Evolutionary conservation across 1,139 yeast genomes (phyloP), one percentile per base, ranked within the genome.

Genomic region (Candida frijolesensis): DNA sequence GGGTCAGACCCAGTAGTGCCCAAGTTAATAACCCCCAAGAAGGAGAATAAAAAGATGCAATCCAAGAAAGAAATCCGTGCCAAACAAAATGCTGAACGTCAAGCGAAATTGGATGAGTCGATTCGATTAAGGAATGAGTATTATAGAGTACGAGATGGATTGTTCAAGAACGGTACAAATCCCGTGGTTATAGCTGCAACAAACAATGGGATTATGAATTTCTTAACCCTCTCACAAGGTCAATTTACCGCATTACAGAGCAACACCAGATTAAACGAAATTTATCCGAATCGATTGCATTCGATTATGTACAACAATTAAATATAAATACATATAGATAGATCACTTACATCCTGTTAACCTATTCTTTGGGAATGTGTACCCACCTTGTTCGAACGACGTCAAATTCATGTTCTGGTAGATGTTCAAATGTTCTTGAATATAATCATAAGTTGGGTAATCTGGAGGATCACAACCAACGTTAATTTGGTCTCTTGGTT

Each of bases 381-480:
- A 89, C 0, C 94, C 94, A 2, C 91, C 88, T 37, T 63, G 73
- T 42, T 68, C 74, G 89, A 91, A 89, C 30, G 72, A 60, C 0
- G 96, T 89, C 49, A 79, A 58, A 66, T 89, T 89, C n/a, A 73
- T 62, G 64, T 89, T 80, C 30, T 61, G 49, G 65, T 89, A 89
- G 16, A 90, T 89, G 52, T 78, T 75, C 52, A 69, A 60, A 64
- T 89, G 96, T 16, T 67, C 62, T 52, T 81, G 70, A 60, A 89
- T 89, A 68, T 89, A 89, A 57, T 87, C 85, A 46, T 72, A 70
- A 0, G 96, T 89, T 41, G 96, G 96, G 60, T 76, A 83, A 53
- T 74, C 87, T 0, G 60, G 61, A 1, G 96, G 96, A 63, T 89
- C 96, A 68, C 96, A 89, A 0, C 90, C 85, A 8, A 85, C 50